Percentiles rank a stretch among this genome's conserved stretches.
Evolutionary conservation across 1,284 basidiomycete species (phyloP).

Genomic region (Phylloporus gajari): DNA sequence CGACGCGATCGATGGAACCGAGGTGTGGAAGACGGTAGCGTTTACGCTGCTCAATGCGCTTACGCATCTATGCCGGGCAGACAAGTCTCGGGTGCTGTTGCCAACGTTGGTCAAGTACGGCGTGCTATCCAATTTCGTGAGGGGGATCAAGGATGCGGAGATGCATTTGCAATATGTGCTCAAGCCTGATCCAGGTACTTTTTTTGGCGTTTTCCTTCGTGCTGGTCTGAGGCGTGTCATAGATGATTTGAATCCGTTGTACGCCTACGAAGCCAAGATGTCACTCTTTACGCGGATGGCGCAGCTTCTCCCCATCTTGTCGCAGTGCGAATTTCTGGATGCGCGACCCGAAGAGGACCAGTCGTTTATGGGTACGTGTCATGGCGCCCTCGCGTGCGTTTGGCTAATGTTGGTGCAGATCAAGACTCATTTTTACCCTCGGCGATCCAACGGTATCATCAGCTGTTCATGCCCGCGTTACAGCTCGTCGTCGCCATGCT

Average conservation of each 20-base stretch:
- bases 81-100: slow-evolving; percentile 70
- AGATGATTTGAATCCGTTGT: slow-evolving; percentile 92
- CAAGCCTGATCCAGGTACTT: slow-evolving; percentile 85
- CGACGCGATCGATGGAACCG: slow-evolving; percentile 93
- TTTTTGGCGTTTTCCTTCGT: neutral
- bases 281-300: slow-evolving; percentile 88
- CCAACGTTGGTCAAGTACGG: slow-evolving; percentile 79
- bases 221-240: neutral
- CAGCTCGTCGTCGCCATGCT: slow-evolving; percentile 81
- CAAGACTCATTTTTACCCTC: slow-evolving; percentile 88
- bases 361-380: slow-evolving; percentile 76
- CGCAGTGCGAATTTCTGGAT: slow-evolving; percentile 89
- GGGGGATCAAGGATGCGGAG: slow-evolving; percentile 87
- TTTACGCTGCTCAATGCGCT: slow-evolving; percentile 88
- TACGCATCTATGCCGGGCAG: slow-evolving; percentile 70
- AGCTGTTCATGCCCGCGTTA: slow-evolving; percentile 85
- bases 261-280: slow-evolving; percentile 96
- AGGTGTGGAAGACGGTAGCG: slow-evolving; percentile 96
- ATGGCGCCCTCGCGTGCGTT: neutral
- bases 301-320: slow-evolving; percentile 80
- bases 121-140: slow-evolving; percentile 85
- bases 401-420: slow-evolving; percentile 57
- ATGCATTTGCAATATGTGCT: slow-evolving; percentile 81
- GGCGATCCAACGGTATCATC: slow-evolving; percentile 88
- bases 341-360: slow-evolving; percentile 84